Evolutionary conservation across 73 alveolate genomes (phyloP), one percentile per base, ranked within the genome.

Genomic region (Effrenium voratum): DNA sequence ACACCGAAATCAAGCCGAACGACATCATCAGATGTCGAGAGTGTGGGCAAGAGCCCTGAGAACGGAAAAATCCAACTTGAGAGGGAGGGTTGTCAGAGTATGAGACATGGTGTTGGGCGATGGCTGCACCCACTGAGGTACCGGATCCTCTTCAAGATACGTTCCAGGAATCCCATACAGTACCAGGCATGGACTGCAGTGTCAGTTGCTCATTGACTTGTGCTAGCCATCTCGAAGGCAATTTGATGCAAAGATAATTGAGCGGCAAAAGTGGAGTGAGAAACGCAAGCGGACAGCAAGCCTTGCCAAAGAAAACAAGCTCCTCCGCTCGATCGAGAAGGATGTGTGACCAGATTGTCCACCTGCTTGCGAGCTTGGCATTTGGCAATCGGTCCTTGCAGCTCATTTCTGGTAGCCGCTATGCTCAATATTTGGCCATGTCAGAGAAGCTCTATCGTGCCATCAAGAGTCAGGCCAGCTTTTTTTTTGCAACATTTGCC

Each of bases 71-170:
- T 38, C 59, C 90, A 5, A 13, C 36, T 30, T 2, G 30, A 10
- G 32, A 41, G 10, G 57, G 50, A n/a, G 8, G 38, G 34, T 28
- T 15, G n/a, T n/a, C n/a, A n/a, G n/a, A n/a, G n/a, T n/a, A n/a
- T n/a, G n/a, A n/a, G n/a, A n/a, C n/a, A n/a, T n/a, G n/a, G n/a
- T n/a, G n/a, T n/a, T n/a, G n/a, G n/a, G n/a, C n/a, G n/a, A n/a
- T n/a, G n/a, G n/a, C n/a, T n/a, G n/a, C 6, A 41, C 5, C 55
- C 76, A 32, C 28, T 10, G 73, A 87, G 95, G 84, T 87, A 87
- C 26, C 66, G 95, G 32, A 87, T 87, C 72, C 95, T 87, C 95
- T 87, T 87, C 70, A 87, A 87, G 38, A 87, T 87, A 85, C 95
- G 95, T 26, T 43, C 85, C 28, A 87, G 70, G 70, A 87, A 87